These are phyloP conservation scores for Metarhizium robertsii DNA, from an alignment of 2,329 filamentous ascomycete genomes.

Conservation along the genomic window DNA sequence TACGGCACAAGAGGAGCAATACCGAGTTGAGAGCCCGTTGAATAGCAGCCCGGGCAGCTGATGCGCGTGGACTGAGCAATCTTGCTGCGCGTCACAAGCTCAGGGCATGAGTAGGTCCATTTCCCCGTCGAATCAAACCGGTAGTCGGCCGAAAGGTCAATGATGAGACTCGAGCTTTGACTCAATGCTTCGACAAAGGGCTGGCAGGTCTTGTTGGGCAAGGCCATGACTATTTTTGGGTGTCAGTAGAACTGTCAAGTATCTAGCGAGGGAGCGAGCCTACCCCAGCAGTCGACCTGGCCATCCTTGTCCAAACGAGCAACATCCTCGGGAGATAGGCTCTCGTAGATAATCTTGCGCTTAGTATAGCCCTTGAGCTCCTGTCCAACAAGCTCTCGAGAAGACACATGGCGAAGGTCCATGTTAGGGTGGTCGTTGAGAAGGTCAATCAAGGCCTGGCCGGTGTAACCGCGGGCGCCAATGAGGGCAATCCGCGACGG, in stretches of 20 bases:
- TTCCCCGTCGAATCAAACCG: slow-evolving; percentile 55
- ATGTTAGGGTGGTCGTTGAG: slow-evolving; percentile 83
- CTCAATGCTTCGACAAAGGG: slow-evolving; percentile 87
- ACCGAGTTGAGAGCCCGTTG: slow-evolving; percentile 83
- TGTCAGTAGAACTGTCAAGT: too few species aligned
- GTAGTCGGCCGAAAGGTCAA: slow-evolving; percentile 96
- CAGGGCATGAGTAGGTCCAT: slow-evolving; percentile 71
- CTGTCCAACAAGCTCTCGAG: slow-evolving; percentile 81
- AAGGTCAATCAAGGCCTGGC: slow-evolving; percentile 64
- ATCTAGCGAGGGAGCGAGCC: too few species aligned
- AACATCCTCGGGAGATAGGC: slow-evolving; percentile 78
- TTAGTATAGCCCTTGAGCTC: slow-evolving; percentile 85
- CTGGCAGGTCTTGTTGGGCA: slow-evolving; percentile 91
- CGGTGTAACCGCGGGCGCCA: slow-evolving; percentile 66
- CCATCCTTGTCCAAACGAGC: slow-evolving; percentile 73
- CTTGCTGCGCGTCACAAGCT: slow-evolving; percentile 61
- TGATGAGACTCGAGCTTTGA: slow-evolving; percentile 61
- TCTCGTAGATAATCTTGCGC: slow-evolving; percentile 86
- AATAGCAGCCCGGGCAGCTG: slow-evolving; percentile 90
- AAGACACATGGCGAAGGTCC: slow-evolving; percentile 86
- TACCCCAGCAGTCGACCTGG: slow-evolving; percentile 76
- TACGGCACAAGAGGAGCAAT: slow-evolving; percentile 72
- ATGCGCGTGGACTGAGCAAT: slow-evolving; percentile 77
- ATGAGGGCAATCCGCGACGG: slow-evolving; percentile 79
- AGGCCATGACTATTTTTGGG: slow-evolving; percentile 61